A percentile compares a stretch with the other conserved stretches of the same genome.
Evolutionary conservation across 2,329 filamentous ascomycete genomes (phyloP).

Genomic region (Calonectria pauciramosa): DNA sequence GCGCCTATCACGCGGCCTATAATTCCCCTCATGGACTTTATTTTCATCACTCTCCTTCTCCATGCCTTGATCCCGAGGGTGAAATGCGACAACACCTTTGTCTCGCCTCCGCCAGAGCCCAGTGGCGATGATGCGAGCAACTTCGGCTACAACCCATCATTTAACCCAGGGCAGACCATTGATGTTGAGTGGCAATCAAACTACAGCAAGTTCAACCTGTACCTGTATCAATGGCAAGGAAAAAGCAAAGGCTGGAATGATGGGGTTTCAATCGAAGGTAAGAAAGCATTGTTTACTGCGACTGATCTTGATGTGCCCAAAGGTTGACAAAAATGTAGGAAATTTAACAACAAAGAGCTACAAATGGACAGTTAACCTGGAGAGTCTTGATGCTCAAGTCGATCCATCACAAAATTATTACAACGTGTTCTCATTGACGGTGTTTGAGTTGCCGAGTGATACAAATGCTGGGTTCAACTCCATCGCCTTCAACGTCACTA

Average conservation of each 20-base stretch:
- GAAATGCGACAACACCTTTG: background rate
- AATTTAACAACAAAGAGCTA: background rate
- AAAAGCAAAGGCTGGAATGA: no score
- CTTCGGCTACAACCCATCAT: background rate
- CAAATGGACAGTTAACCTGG: background rate
- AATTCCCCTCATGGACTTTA: background rate
- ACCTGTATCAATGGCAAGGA: background rate
- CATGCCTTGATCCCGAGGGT: background rate
- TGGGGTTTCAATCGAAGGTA: no score
- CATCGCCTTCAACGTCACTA: no score
- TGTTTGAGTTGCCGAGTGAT: background rate
- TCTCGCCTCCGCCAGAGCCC: background rate
- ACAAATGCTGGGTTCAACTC: no score
- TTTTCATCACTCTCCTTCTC: background rate
- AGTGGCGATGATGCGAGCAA: background rate
- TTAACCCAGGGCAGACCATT: background rate
- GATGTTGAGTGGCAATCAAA: background rate
- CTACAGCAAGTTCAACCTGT: background rate
- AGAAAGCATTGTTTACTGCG: no score
- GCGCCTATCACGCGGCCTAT: no score
- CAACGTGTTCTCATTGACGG: background rate
- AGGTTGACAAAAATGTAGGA: background rate
- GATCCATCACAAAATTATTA: background rate
- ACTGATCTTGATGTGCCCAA: background rate
- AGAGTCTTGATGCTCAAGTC: background rate